Conservation (phyloP, 495 filamentous ascomycete genomes). For the Pseudomonodictys pantanalensis region DNA sequence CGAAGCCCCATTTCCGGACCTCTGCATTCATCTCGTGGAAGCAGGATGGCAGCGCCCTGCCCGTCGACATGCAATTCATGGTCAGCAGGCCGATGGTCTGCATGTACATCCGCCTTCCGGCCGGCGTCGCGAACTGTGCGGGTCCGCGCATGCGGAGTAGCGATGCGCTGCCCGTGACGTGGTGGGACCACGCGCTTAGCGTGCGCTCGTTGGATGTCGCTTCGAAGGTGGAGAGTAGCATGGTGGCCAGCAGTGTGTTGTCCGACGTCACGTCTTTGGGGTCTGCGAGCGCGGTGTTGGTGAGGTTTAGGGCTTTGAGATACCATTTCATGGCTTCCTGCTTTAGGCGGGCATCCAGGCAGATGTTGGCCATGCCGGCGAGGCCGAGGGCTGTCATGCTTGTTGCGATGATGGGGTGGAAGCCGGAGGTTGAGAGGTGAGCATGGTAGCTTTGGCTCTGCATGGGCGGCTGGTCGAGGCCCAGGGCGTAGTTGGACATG, state of each 20-base stretch:
- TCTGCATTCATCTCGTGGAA: conserved; percentile 17
- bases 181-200: conserved; percentile 51
- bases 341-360: conserved; percentile 40
- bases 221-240: conserved; percentile 57
- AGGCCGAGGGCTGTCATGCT: conserved; percentile 50
- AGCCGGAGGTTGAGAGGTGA: conserved; percentile 15
- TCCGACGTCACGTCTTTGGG: conserved; percentile 57
- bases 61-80: conserved; percentile 19
- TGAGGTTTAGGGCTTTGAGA: conserved; percentile 47
- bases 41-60: conserved; percentile 2
- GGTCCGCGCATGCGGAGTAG: conserved; percentile 56
- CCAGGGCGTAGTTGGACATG: conserved; percentile 18
- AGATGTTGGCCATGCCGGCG: conserved; percentile 50
- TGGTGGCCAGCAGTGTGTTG: conserved; percentile 58
- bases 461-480: conserved; percentile 16
- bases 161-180: conserved; percentile 58
- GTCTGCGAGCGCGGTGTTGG: conserved; percentile 54
- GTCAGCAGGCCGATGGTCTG: conserved; percentile 35
- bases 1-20: background rate
- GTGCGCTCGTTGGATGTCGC: conserved; percentile 14
- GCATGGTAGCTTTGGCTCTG: background rate
- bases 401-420: conserved; percentile 25
- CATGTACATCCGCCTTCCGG: conserved; percentile 57
- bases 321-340: conserved; percentile 49
- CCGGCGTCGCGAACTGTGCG: conserved; percentile 54